Conservation (phyloP, 2,329 filamentous ascomycete genomes). For the Raffaelea albimanens region DNA sequence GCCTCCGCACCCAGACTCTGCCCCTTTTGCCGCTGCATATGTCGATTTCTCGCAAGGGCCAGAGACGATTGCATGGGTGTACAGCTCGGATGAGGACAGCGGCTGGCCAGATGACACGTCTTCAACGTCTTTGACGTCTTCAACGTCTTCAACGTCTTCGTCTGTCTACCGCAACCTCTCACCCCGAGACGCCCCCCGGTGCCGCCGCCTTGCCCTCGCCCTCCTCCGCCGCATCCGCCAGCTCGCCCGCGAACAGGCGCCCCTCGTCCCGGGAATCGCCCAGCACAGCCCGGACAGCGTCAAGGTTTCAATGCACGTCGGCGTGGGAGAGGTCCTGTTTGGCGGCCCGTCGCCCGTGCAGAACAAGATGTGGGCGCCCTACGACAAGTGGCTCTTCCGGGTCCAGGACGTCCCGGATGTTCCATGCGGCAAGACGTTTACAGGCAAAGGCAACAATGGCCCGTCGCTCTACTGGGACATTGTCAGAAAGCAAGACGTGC, state of each 20-base stretch:
- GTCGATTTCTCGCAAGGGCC: slow-evolving; percentile 50
- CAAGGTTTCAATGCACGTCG: slow-evolving; percentile 33
- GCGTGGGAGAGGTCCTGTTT: slow-evolving; percentile 19
- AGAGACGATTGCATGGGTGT: slow-evolving; percentile 58
- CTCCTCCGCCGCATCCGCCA: slow-evolving; percentile 18
- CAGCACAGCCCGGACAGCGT: slow-evolving; percentile 14
- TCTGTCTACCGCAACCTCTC: no score
- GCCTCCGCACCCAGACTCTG: background rate
- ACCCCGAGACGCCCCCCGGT: slow-evolving; percentile 10
- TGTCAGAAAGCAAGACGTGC: slow-evolving; percentile 42
- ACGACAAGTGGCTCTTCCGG: slow-evolving; percentile 51
- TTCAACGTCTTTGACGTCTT: no score
- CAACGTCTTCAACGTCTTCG: no score
- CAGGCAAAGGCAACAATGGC: background rate
- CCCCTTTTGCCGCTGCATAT: slow-evolving; percentile 46
- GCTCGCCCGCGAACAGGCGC: slow-evolving; percentile 14
- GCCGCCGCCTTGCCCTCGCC: slow-evolving; percentile 21
- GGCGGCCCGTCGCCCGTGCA: slow-evolving; percentile 10
- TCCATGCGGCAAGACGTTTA: slow-evolving; percentile 20
- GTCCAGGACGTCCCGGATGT: slow-evolving; percentile 31
- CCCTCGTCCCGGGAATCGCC: slow-evolving; percentile 12
- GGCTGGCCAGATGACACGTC: slow-evolving; percentile 7
- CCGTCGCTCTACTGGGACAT: slow-evolving; percentile 40
- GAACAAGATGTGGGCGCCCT: slow-evolving; percentile 24
- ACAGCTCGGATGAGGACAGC: slow-evolving; percentile 38